Evolutionary conservation across 2,329 filamentous ascomycete genomes (phyloP).

Genomic region (Colletotrichum salicis): DNA sequence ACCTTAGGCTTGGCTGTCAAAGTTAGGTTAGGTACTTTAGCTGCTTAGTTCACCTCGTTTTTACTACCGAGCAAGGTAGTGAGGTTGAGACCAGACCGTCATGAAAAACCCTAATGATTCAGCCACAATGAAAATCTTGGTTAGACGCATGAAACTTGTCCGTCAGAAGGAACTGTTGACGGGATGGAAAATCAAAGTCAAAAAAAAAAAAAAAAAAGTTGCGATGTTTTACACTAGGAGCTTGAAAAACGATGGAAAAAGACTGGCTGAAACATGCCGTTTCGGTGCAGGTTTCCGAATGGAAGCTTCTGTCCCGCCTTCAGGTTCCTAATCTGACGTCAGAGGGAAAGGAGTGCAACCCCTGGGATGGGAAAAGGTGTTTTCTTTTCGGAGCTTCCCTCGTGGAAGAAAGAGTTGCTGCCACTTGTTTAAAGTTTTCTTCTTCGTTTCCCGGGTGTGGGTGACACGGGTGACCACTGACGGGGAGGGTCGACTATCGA

Average conservation of each 20-base stretch:
- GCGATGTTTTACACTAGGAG: not conserved
- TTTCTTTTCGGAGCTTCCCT: too few relatives aligned
- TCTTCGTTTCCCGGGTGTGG: not conserved
- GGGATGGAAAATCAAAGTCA: not conserved
- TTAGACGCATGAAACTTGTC: not conserved
- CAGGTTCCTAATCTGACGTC: not conserved
- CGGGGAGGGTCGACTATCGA: not conserved
- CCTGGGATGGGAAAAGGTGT: not conserved
- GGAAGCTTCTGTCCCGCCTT: not conserved
- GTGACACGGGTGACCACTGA: not conserved
- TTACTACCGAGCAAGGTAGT: not conserved
- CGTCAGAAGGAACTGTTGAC: not conserved
- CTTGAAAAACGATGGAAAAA: not conserved
- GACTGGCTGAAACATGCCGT: not conserved
- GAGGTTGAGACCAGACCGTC: conserved; percentile 1
- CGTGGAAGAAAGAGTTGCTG: not conserved
- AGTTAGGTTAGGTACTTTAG: not conserved
- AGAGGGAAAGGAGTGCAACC: not conserved
- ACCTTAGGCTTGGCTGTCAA: conserved; percentile 10
- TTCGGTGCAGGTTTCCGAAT: not conserved
- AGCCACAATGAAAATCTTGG: not conserved
- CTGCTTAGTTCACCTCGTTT: not conserved
- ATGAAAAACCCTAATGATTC: not conserved
- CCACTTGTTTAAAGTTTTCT: not conserved
- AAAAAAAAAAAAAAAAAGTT: not conserved